Percentiles rank a stretch among this genome's conserved stretches.
Evolutionary conservation across 2,329 filamentous ascomycete genomes (phyloP).

Genomic region (Colletotrichum cordylinicola): DNA sequence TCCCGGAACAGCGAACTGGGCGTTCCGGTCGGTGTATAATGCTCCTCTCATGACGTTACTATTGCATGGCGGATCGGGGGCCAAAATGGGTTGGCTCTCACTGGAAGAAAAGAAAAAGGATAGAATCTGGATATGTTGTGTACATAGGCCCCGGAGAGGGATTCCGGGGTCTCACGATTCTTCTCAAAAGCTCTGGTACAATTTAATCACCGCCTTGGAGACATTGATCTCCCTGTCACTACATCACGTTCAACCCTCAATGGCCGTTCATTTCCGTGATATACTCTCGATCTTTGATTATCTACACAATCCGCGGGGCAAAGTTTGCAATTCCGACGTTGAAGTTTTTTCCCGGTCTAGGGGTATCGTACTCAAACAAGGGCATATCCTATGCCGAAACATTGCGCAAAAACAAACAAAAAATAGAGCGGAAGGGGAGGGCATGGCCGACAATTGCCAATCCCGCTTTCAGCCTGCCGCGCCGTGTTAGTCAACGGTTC

Average conservation of each 20-base stretch:
- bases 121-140: constrained; percentile 16
- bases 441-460: background rate
- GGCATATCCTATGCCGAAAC: background rate
- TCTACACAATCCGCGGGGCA: background rate
- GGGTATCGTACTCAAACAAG: constrained; percentile 1
- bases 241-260: background rate
- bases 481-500: constrained; percentile 9
- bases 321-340: background rate
- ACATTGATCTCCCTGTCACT: constrained; percentile 2
- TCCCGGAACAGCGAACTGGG: constrained; percentile 22
- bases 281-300: background rate
- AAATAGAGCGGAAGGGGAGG: background rate
- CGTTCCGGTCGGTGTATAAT: constrained; percentile 44
- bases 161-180: constrained; percentile 1
- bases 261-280: background rate
- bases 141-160: constrained; percentile 11
- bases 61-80: constrained; percentile 17
- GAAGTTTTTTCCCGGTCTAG: background rate
- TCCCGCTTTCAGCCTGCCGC: background rate
- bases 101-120: constrained; percentile 16
- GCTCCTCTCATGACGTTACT: constrained; percentile 50
- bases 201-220: constrained; percentile 18
- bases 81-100: constrained; percentile 11
- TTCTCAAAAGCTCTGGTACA: constrained; percentile 9
- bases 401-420: background rate